Percentiles rank a stretch among this genome's conserved stretches.
Conservation (phyloP, 2,329 filamentous ascomycete genomes). For the Pyrenophora graminea region DNA sequence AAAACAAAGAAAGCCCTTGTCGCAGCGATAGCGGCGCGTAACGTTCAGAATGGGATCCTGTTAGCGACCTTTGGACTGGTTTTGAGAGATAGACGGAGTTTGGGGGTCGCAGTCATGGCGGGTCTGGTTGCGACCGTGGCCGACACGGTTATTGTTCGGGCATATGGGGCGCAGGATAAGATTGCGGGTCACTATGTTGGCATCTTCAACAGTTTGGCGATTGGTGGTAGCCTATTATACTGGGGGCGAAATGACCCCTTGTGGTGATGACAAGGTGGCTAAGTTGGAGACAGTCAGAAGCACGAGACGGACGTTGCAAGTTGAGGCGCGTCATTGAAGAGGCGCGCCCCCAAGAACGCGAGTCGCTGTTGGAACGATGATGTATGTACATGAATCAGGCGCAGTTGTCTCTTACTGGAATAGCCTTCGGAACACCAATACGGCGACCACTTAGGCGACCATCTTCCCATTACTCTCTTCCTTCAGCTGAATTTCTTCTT, state of each 20-base stretch:
- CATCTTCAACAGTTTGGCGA: conserved; percentile 27
- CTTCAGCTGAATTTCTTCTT: not conserved
- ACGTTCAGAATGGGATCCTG: conserved; percentile 28
- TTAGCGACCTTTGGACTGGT: conserved; percentile 26
- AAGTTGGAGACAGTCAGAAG: no score
- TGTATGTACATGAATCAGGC: no score
- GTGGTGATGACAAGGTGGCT: conserved; percentile 13
- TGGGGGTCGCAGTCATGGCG: conserved; percentile 27
- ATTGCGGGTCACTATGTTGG: conserved; percentile 28
- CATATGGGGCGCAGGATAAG: conserved; percentile 28
- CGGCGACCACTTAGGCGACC: not conserved
- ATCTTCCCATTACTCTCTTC: not conserved
- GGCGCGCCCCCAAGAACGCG: no score
- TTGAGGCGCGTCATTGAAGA: no score
- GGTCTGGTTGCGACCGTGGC: conserved; percentile 27
- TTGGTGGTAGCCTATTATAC: conserved; percentile 30
- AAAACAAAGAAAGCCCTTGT: conserved; percentile 29
- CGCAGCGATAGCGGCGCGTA: conserved; percentile 30
- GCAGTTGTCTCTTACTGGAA: no score
- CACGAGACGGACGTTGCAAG: no score
- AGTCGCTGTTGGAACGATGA: no score
- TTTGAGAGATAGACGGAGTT: conserved; percentile 25
- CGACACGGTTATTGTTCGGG: conserved; percentile 28
- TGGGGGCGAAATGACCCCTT: conserved; percentile 26
- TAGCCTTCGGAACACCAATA: no score